phyloP scores from a whole-genome alignment of 768 basidiomycete species.

The Nidularia sp. region DNA sequence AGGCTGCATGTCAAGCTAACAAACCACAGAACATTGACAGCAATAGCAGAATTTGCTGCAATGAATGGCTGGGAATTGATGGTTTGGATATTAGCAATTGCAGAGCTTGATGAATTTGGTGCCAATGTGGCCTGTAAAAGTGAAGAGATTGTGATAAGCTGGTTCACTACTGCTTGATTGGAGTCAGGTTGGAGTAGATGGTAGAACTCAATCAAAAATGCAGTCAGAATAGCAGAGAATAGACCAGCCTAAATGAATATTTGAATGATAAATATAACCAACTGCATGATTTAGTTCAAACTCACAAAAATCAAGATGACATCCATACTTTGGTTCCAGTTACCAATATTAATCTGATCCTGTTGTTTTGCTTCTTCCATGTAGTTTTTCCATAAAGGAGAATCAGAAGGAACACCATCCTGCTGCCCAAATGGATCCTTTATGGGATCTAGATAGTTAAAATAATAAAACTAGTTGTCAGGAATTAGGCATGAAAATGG shows the following conservation, averaged over 20 bases:
- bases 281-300: neutral
- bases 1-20: constrained; percentile 11
- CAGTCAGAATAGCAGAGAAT: constrained; percentile 13
- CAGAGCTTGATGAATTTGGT: neutral
- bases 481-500: neutral
- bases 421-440: constrained; percentile 7
- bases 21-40: constrained; percentile 11
- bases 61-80: neutral
- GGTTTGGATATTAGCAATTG: neutral
- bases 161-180: constrained; percentile 3
- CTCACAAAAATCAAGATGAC: constrained; percentile 9
- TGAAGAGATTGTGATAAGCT: neutral
- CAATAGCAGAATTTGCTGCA: neutral
- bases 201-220: constrained; percentile 15
- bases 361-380: constrained; percentile 8
- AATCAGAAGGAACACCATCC: constrained; percentile 5
- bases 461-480: neutral
- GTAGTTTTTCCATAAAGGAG: constrained; percentile 8
- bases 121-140: neutral
- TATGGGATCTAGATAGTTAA: constrained; percentile 3
- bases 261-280: neutral
- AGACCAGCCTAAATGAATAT: constrained; percentile 3
- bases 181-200: constrained; percentile 9
- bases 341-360: constrained; percentile 4
- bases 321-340: constrained; percentile 12